Percentiles rank a stretch among this genome's conserved stretches.
Conservation (phyloP, 495 filamentous ascomycete species). For the Cairneyella variabilis region DNA sequence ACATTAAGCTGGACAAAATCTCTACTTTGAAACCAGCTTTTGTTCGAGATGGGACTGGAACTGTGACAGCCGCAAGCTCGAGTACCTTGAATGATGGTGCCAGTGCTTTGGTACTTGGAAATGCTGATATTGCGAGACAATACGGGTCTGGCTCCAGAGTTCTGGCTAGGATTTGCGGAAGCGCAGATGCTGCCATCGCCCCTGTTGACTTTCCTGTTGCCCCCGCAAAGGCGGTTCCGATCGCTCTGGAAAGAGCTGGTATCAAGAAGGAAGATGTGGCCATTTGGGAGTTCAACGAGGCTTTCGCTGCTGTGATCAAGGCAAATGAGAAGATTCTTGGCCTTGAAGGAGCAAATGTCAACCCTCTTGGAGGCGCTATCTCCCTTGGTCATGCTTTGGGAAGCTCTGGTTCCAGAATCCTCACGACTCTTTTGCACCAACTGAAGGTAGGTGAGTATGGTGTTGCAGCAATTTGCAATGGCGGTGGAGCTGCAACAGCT, state of each 20-base stretch:
- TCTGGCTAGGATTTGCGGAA: conserved; percentile 77
- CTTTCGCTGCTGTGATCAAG: conserved; percentile 93
- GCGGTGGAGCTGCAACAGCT: conserved; percentile 86
- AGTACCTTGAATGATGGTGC: conserved; percentile 93
- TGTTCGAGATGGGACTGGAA: conserved; percentile 74
- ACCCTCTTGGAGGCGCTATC: conserved; percentile 87
- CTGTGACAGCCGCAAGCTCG: conserved; percentile 90
- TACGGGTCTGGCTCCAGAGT: conserved; percentile 71
- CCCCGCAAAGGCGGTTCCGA: conserved; percentile 85
- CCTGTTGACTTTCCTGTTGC: conserved; percentile 96
- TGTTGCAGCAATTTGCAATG: conserved; percentile 94
- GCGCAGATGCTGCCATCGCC: conserved; percentile 87
- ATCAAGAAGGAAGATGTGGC: conserved; percentile 86
- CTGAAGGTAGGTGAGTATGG: conserved; percentile 90
- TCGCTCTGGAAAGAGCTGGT: conserved; percentile 83
- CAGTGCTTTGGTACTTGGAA: conserved; percentile 82
- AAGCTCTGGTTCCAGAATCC: conserved; percentile 88
- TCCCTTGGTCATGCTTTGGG: conserved; percentile 91
- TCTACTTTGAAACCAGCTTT: conserved; percentile 88
- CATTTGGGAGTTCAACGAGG: conserved; percentile 98
- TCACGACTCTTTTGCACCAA: conserved; percentile 86
- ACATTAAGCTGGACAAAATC: conserved; percentile 80
- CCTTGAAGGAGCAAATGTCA: conserved; percentile 73
- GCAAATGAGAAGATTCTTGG: conserved; percentile 90
- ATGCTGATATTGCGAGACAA: conserved; percentile 68